Evolutionary conservation across 2,329 filamentous ascomycete species (phyloP).

Genomic region (Domatiomyces globalis): DNA sequence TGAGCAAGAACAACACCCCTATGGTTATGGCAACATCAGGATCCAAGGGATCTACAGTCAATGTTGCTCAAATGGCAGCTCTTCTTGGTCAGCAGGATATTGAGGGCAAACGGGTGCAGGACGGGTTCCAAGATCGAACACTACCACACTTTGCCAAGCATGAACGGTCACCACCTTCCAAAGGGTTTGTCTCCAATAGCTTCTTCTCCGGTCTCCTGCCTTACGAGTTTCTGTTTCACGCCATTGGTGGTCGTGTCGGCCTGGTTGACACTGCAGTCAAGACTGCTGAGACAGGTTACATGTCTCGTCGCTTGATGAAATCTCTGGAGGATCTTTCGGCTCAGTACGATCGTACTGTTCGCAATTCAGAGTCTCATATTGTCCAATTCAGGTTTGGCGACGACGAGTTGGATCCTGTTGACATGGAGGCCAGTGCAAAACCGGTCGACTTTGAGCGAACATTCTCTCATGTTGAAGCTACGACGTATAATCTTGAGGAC

Average conservation of each 20-base stretch:
- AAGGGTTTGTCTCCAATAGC: slow-evolving; percentile 93
- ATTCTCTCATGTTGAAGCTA: slow-evolving; percentile 64
- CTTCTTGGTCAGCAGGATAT: slow-evolving; percentile 98
- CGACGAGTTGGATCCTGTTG: slow-evolving; percentile 85
- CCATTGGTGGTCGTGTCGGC: slow-evolving; percentile 96
- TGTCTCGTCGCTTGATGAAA: slow-evolving; percentile 97
- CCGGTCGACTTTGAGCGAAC: slow-evolving; percentile 88
- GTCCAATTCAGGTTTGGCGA: slow-evolving; percentile 97
- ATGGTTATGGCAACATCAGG: slow-evolving; percentile 95
- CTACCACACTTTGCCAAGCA: slow-evolving; percentile 93
- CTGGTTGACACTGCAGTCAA: slow-evolving; percentile 90
- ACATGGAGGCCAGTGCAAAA: slow-evolving; percentile 90
- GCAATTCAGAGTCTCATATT: slow-evolving; percentile 74
- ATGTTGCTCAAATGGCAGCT: slow-evolving; percentile 98
- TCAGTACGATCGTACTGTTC: slow-evolving; percentile 85
- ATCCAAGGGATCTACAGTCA: slow-evolving; percentile 93
- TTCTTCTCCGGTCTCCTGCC: slow-evolving; percentile 88
- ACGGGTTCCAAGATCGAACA: slow-evolving; percentile 92
- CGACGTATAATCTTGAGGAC: slow-evolving; percentile 67
- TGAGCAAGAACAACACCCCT: slow-evolving; percentile 84
- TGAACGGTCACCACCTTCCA: slow-evolving; percentile 77
- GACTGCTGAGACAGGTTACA: slow-evolving; percentile 96
- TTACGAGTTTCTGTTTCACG: slow-evolving; percentile 94
- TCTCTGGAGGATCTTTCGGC: slow-evolving; percentile 88
- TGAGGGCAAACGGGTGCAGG: slow-evolving; percentile 74